These are phyloP conservation scores for Yamadazyma sp. DNA, from an alignment of 1,139 yeast genomes.

Conservation along the genomic window DNA sequence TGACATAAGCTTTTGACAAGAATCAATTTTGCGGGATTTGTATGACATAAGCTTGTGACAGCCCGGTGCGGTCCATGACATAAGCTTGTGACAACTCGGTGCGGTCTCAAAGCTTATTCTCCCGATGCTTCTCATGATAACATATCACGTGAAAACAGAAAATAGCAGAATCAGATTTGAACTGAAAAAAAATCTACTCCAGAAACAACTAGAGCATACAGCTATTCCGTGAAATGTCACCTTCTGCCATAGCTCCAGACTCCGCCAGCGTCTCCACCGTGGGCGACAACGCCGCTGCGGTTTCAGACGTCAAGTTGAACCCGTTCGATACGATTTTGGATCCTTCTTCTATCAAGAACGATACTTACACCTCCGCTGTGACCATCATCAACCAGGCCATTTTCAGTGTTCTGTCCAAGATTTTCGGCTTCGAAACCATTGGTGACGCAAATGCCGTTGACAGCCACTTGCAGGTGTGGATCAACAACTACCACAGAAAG, in stretches of 20 bases:
- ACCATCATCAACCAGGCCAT: constrained; percentile 65
- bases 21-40: too few species aligned
- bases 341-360: constrained; percentile 51
- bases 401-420: constrained; percentile 59
- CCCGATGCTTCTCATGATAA: constrained; percentile 3
- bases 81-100: too few species aligned
- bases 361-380: constrained; percentile 61
- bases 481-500: constrained; percentile 44
- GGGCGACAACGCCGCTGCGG: neutral
- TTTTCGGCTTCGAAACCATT: constrained; percentile 70
- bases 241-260: constrained; percentile 3
- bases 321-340: constrained; percentile 65
- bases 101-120: too few species aligned
- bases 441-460: constrained; percentile 65
- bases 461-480: constrained; percentile 63
- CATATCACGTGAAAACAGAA: constrained; percentile 13
- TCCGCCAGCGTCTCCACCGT: constrained; percentile 3
- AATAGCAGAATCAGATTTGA: neutral
- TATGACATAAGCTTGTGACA: neutral
- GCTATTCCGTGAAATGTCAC: too few species aligned
- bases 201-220: neutral
- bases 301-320: constrained; percentile 19
- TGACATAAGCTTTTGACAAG: too few species aligned
- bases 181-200: neutral
- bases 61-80: too few species aligned